A percentile compares a stretch with the other conserved stretches of the same genome.
These are phyloP conservation scores for Rhypophila decipiens DNA, from an alignment of 495 filamentous ascomycete species.

Conservation along the genomic window DNA sequence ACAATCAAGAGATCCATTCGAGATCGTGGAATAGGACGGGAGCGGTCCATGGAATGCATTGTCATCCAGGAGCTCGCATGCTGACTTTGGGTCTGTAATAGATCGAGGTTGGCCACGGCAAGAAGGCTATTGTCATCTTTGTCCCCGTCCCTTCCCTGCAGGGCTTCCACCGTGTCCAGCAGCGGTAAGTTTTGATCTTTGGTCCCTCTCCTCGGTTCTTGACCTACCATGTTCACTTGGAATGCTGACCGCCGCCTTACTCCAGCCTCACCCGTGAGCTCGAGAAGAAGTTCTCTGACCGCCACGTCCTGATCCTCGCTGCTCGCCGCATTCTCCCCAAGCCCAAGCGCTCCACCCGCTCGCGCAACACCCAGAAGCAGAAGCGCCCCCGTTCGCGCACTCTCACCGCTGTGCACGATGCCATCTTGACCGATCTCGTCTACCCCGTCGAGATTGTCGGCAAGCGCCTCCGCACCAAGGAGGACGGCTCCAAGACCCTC, in stretches of 20 bases:
- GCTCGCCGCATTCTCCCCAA: constrained; percentile 97
- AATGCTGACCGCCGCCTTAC: constrained; percentile 18
- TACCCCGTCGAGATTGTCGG: constrained; percentile 99
- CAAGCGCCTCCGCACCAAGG: constrained; percentile 92
- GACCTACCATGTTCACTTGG: not conserved
- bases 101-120: constrained; percentile 99
- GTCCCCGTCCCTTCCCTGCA: constrained; percentile 94
- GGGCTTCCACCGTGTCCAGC: constrained; percentile 97
- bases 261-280: constrained; percentile 96
- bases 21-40: constrained; percentile 57
- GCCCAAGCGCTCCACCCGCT: constrained; percentile 92
- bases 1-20: constrained; percentile 18
- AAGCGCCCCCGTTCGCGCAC: constrained; percentile 97
- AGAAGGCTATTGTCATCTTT: constrained; percentile 99
- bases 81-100: constrained; percentile 62
- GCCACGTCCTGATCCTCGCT: constrained; percentile 97
- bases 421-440: constrained; percentile 92
- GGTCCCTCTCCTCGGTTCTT: not conserved
- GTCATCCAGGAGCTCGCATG: constrained; percentile 55
- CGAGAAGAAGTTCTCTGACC: constrained; percentile 99
- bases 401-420: constrained; percentile 94
- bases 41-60: constrained; percentile 57
- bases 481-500: constrained; percentile 93
- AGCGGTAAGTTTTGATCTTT: constrained; percentile 64
- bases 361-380: constrained; percentile 88